Conservation (phyloP, 1,284 basidiomycete species). For the Cryptococcus hybrid region DNA sequence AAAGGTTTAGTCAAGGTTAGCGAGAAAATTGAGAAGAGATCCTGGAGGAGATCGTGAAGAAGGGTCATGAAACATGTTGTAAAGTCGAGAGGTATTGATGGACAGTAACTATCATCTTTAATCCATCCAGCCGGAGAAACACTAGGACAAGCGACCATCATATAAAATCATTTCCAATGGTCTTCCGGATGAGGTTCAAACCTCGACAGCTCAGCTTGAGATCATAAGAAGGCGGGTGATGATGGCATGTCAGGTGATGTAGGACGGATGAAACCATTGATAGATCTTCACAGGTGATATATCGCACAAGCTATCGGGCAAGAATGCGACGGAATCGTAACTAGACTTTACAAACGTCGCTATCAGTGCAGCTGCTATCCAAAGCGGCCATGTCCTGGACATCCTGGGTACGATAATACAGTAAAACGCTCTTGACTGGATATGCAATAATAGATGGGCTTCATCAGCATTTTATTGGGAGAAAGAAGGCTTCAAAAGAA, state of each 20-base stretch:
- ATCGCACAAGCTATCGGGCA: too few species aligned
- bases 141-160: not conserved
- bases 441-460: not conserved
- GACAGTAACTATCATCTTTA: not conserved
- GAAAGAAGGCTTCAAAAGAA: too few species aligned
- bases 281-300: too few species aligned
- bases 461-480: not conserved
- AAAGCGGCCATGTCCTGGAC: not conserved
- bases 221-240: too few species aligned
- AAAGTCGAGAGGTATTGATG: not conserved
- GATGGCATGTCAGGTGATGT: too few species aligned
- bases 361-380: not conserved
- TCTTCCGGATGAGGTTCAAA: too few species aligned
- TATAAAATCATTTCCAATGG: too few species aligned
- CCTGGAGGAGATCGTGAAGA: slow-evolving; percentile 16
- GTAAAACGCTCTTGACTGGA: slow-evolving; percentile 3
- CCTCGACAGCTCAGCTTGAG: too few species aligned
- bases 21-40: slow-evolving; percentile 25
- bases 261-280: too few species aligned
- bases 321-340: not conserved
- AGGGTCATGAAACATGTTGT: not conserved
- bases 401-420: slow-evolving; percentile 13
- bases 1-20: slow-evolving; percentile 21
- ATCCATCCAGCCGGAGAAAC: not conserved
- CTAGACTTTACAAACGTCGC: slow-evolving; percentile 10